Base-by-base conservation (phyloP, 371 early-diverging fungal species). In the Zychaea mexicana region DNA sequence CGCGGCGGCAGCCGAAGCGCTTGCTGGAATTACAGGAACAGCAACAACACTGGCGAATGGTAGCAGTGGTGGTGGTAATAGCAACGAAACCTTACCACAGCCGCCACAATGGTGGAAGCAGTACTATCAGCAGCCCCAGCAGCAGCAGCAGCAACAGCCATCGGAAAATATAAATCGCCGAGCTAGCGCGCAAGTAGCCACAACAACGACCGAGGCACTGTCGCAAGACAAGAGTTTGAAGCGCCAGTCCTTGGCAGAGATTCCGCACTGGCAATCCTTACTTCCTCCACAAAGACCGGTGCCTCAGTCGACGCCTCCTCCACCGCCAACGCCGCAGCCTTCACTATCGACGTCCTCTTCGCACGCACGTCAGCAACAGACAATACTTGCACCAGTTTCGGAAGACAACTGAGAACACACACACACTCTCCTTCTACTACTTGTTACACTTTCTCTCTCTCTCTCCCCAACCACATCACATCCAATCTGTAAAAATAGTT, bases 271-370 rank as follows among this genome's bases (percentile, higher is more conserved):
- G 79, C 76, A 73, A 58, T 60, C 59, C 15, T 63, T 57, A 8
- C 27, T 79, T 31, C 79, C 79, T 22, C 76, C 79, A 28, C 79
- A 73, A 60, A 54, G 71, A 54, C 79, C 79, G 21, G 76, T 76
- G 12, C 79, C 79, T 13, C 64, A 45, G 33, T 67, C 72, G 3
- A 67, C 56, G 26, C 71, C 69, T n/a, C 78, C 78, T 28, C 73
- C 78, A 54, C 72, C 66, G 45, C 65, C 64, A 38, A 39, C 61
- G 65, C 31, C 65, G 65, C 26, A 42, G 19, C 32, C 13, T 31
- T n/a, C 26, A 4, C 6, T 17, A 19, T 19, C 26, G 9, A 15
- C 45, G 9, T 42, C 60, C n/a, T 39, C 39, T 7, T 3, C 39
- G 4, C 13, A 3, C 4, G 3, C 39, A 39, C 33, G 33, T 33